Evolutionary conservation across 805 yeast species (phyloP).

Genomic region (Yarrowia alimentaria): DNA sequence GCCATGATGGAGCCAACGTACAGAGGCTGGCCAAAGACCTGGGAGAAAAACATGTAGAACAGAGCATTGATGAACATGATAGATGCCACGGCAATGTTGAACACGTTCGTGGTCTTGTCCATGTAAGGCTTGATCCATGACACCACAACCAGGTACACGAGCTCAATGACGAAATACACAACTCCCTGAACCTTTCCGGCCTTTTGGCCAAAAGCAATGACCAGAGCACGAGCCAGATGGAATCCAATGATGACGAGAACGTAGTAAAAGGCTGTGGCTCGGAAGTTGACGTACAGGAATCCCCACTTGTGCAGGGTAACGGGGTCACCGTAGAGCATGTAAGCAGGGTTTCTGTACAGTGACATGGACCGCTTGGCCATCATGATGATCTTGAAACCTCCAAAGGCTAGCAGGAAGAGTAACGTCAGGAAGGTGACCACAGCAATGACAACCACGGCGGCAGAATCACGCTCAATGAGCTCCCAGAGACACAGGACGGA

Average conservation of each 20-base stretch:
- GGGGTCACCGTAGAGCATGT: constrained; percentile 80
- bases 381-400: constrained; percentile 68
- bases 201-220: constrained; percentile 81
- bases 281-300: constrained; percentile 84
- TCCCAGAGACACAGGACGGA: constrained; percentile 85
- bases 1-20: constrained; percentile 93
- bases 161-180: constrained; percentile 70
- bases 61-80: constrained; percentile 79
- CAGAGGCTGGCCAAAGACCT: constrained; percentile 76
- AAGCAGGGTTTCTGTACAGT: constrained; percentile 87
- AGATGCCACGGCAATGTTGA: constrained; percentile 81
- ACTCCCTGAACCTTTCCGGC: constrained; percentile 82
- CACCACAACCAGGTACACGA: constrained; percentile 61
- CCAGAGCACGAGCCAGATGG: constrained; percentile 68
- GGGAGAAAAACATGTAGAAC: constrained; percentile 85
- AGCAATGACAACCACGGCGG: constrained; percentile 79
- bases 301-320: constrained; percentile 83
- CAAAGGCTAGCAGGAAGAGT: constrained; percentile 62
- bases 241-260: constrained; percentile 63
- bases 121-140: constrained; percentile 81
- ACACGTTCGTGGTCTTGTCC: constrained; percentile 93
- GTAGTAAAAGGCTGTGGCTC: constrained; percentile 86
- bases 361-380: constrained; percentile 69
- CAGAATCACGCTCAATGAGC: constrained; percentile 76
- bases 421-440: constrained; percentile 61